phyloP scores from a whole-genome alignment of 257 asterid species.

The Ocimum tenuiflorum region DNA sequence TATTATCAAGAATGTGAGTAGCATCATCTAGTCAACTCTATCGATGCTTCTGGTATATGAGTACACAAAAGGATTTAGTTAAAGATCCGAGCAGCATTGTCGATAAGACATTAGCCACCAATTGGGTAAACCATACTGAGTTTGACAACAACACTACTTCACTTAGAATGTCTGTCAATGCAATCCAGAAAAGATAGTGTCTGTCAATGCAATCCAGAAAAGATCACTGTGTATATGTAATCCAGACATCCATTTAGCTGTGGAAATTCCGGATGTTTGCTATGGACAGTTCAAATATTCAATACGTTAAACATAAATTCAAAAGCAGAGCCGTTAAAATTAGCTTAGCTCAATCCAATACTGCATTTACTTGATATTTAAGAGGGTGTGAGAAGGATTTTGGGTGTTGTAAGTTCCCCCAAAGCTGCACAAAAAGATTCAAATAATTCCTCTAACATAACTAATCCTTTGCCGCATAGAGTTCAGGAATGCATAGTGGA shows the following conservation, averaged over 20 bases:
- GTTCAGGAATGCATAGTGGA: neutral
- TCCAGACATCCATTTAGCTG: neutral
- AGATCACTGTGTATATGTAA: neutral
- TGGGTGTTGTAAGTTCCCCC: no score
- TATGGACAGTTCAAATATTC: neutral
- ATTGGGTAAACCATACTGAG: neutral
- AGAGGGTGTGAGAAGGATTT: neutral
- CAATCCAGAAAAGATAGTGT: neutral
- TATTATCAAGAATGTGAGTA: neutral
- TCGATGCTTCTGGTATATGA: neutral
- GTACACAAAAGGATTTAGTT: neutral
- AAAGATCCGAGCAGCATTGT: neutral
- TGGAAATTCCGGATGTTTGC: no score
- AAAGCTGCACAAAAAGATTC: no score
- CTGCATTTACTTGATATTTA: neutral
- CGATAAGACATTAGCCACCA: neutral
- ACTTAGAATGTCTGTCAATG: neutral
- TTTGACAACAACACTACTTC: neutral
- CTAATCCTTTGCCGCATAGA: neutral
- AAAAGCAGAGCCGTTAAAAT: neutral
- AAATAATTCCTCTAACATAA: neutral
- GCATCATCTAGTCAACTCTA: neutral
- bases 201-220: no score
- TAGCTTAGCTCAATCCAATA: neutral
- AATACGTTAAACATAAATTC: neutral